Base-by-base conservation (phyloP, 768 basidiomycete genomes). In the Asterophora parasitica region DNA sequence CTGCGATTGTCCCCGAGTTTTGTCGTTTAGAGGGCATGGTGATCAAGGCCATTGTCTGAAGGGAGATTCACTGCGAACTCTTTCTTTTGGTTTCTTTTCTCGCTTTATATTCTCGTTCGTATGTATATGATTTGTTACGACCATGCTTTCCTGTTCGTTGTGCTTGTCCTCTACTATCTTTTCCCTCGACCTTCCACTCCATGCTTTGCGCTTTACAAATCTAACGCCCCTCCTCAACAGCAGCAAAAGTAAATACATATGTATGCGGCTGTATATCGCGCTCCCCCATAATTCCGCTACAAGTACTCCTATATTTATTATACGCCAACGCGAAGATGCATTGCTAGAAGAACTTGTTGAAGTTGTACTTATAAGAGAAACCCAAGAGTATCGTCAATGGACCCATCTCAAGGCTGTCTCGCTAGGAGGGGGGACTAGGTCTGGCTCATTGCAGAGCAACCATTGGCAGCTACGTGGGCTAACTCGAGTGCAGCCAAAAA, bases 1-100 rank as follows among this genome's bases (percentile, higher is more conserved):
- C 88, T 15, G 80, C 87, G 30, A 85, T 91, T 61, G 84, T 92
- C 13, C 85, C 88, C 20, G 90, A 92, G 67, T 92, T 82, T 63
- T 81, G 78, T 68, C 72, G 90, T 34, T 65, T 92, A 54, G 90
- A 92, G 66, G 76, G 79, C 9, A 83, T 92, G 78, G 65, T 91
- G 42, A 76, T 83, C 55, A 90, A 88, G 58, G 74, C 70, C 19
- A 75, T 76, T 39, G 73, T 77, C 16, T 76, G 57, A 69, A 23
- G 27, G 36, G 11, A 19, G 30, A 27, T n/a, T 38, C 31, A 27
- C 15, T 43, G 20, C 26, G 10, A 15, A 26, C 17, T 35, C 23
- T 27, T 34, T 36, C 10, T 33, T 36, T 41, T 40, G 38, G 28
- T 45, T 5, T 42, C 40, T 35, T 41, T 42, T 40, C 23, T 15